These are phyloP conservation scores for Neopestalotiopsis clavispora DNA, from an alignment of 2,329 filamentous ascomycete species.

Conservation along the genomic window DNA sequence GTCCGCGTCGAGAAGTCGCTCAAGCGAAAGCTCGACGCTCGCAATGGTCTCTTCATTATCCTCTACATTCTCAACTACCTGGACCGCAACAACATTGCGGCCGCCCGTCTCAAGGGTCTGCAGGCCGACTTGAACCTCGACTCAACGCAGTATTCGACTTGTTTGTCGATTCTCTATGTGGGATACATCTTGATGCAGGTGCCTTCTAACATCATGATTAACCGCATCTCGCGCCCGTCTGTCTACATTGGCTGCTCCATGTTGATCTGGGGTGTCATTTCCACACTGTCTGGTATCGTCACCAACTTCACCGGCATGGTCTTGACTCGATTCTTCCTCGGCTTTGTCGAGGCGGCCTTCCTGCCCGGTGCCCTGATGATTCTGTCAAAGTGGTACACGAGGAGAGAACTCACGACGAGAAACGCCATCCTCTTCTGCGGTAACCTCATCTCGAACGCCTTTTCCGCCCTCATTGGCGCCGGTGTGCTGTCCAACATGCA, in stretches of 20 bases:
- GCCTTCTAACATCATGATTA: conserved; percentile 62
- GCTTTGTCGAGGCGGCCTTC: conserved; percentile 68
- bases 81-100: conserved; percentile 71
- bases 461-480: conserved; percentile 62
- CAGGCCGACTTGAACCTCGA: conserved; percentile 56
- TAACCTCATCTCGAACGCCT: conserved; percentile 64
- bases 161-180: conserved; percentile 68
- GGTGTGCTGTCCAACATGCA: conserved; percentile 65
- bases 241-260: conserved; percentile 58
- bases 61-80: conserved; percentile 81
- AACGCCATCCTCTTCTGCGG: conserved; percentile 65
- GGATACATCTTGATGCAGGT: conserved; percentile 70
- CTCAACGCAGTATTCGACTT: conserved; percentile 66
- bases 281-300: conserved; percentile 58
- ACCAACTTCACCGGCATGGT: conserved; percentile 60
- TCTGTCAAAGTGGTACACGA: conserved; percentile 70
- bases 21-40: conserved; percentile 72
- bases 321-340: conserved; percentile 61
- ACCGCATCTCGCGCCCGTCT: conserved; percentile 54
- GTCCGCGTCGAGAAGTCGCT: conserved; percentile 65
- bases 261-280: conserved; percentile 65
- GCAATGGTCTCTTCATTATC: conserved; percentile 71
- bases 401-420: conserved; percentile 57
- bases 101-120: conserved; percentile 68
- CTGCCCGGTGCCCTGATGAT: conserved; percentile 67